Conservation (phyloP, 495 filamentous ascomycete genomes). For the Halenospora varia region DNA sequence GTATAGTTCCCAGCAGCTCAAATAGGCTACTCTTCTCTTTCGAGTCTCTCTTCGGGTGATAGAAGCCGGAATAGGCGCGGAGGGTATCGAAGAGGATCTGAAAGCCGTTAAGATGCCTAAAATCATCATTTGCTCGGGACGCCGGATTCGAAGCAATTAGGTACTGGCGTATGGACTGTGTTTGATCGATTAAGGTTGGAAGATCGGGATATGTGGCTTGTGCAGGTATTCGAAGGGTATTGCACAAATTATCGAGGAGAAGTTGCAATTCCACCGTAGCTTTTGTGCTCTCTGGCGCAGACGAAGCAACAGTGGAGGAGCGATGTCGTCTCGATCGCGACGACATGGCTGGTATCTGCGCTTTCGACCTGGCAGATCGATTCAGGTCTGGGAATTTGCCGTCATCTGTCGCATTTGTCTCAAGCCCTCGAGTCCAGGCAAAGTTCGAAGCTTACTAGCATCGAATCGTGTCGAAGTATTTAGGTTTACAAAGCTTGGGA, state of each 20-base stretch:
- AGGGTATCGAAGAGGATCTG: constrained; percentile 65
- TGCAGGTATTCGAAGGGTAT: constrained; percentile 17
- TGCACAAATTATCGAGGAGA: constrained; percentile 50
- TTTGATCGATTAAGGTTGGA: constrained; percentile 33
- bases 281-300: constrained; percentile 47
- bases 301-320: constrained; percentile 58
- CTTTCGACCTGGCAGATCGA: constrained; percentile 10
- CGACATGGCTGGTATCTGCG: constrained; percentile 34
- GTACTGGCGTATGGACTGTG: constrained; percentile 41
- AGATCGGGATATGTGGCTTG: constrained; percentile 36
- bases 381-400: constrained; percentile 7
- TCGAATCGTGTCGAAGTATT: background rate
- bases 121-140: constrained; percentile 62
- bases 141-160: constrained; percentile 40
- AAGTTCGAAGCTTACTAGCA: constrained; percentile 10
- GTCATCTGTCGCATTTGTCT: constrained; percentile 14
- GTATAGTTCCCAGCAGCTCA: constrained; percentile 62
- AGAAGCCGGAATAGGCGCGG: constrained; percentile 64
- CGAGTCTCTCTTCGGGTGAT: constrained; percentile 57
- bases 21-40: constrained; percentile 60
- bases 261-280: constrained; percentile 56
- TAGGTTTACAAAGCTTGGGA: background rate
- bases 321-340: constrained; percentile 49
- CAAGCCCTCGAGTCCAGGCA: constrained; percentile 29
- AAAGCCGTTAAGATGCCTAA: constrained; percentile 80